Base-by-base conservation (phyloP, 75 land plant genomes). In the Adiantum capillusveneris region DNA sequence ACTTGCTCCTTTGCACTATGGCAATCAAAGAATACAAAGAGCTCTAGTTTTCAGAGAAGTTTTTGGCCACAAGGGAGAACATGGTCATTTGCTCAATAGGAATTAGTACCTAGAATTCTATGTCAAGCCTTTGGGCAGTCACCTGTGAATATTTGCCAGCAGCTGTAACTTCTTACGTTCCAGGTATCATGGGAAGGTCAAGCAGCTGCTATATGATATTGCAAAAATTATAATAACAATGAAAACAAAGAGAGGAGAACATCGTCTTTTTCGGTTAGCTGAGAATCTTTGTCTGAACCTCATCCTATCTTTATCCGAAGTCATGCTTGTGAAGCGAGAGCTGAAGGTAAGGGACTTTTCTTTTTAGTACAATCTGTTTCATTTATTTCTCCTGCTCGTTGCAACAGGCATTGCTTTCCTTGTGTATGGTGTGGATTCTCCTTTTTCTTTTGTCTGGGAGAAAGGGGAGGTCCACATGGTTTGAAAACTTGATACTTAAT, bases 251-350 rank as follows among this genome's bases (percentile, higher is more conserved):
- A 83, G 96, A 29, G 97, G 86, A 51, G 99, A 95, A 50, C 99
- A 95, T 68, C 99, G 99, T 19, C 74, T 82, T 55, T 86, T 95
- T 64, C 74, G 99, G 45, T 66, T 95, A 69, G 99, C 96, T 70
- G 99, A 95, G 70, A 95, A 95, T 48, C 72, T 95, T 25, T 90
- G 99, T 72, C 87, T 90, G 65, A 95, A 95, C 62, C 71, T 95
- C 30, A 79, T 95, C 53, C 74, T 95, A 24, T 86, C 85, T 42
- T 49, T 84, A 50, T 63, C 84, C 31, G 99, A 95, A 29, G 78
- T 86, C 55, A 75, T 95, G 51, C 66, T 68, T 25, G 75, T 95
- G 57, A 95, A 90, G 70, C 90, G 78, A 58, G 99, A 95, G 37
- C 68, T 84, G 26, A 90, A 95, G 97, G 99, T 95, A 69, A 60